Evolutionary conservation across 192 early-diverging fungal genomes (phyloP), one percentile per base, ranked within the genome.

Genomic region (Umbelopsis ramanniana): DNA sequence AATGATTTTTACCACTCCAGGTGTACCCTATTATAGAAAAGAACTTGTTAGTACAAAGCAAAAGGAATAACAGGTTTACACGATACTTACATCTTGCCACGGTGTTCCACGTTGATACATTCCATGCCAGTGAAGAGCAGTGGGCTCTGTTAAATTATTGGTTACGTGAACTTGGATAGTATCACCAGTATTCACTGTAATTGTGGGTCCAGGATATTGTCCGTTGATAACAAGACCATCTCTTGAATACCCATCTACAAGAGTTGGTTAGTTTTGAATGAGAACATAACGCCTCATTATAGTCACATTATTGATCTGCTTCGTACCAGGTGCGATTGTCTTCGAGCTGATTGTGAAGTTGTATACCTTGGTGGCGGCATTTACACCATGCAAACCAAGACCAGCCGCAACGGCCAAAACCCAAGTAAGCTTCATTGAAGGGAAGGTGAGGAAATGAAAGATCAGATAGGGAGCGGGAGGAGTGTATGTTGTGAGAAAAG

Each of bases 181-280:
- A 66, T 86, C 82, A n/a, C 84, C 84, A 55, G 78, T 75, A 66
- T 86, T 83, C 47, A 78, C 81, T 47, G 75, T 81, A 52, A 85
- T 82, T 50, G 75, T 76, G 17, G 84, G 84, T 11, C 84, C 84
- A 29, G 84, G 84, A 72, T 77, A 85, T 68, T 85, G 82, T 50
- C 82, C 84, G 52, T 85, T 85, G 66, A 72, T 29, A 12, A 60
- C 55, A 17, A 60, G 54, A 46, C 67, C 67, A 23, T 17, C 10
- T 68, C 67, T 68, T 68, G 67, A 46, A 21, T 15, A 68, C 2
- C 46, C 67, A 68, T 68, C 67, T 68, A 22, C 7, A 15, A 21
- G 1, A 50, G 3, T 50, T 3, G 17, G n/a, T 50, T 17, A 17
- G 15, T n/a, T 50, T 50, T n/a, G 48, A 21, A 17, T 21, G n/a